Percentiles rank a stretch among this genome's conserved stretches.
Conservation (phyloP, 2,329 filamentous ascomycete genomes). For the Teratosphaeria gauchensis region DNA sequence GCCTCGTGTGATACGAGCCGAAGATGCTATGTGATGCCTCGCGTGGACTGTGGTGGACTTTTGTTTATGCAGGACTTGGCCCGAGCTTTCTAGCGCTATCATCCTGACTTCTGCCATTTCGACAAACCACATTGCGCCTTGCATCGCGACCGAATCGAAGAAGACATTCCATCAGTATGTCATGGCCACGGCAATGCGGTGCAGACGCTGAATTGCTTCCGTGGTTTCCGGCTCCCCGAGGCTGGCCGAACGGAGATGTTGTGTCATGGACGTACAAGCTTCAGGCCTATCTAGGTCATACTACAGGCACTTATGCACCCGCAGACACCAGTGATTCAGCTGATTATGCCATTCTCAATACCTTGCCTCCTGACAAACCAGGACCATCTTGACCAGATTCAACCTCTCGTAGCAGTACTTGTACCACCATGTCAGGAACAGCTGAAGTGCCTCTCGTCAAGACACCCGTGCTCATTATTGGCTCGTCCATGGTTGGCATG, state of each 20-base stretch:
- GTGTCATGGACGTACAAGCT: background rate
- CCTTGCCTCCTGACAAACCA: background rate
- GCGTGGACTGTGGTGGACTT: background rate
- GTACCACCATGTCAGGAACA: background rate
- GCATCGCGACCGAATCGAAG: background rate
- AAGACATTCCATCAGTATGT: background rate
- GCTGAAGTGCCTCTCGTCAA: background rate
- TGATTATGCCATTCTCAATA: background rate
- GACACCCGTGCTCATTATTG: conserved; percentile 14
- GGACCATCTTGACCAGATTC: background rate
- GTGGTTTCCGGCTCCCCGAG: background rate
- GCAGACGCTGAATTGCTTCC: background rate
- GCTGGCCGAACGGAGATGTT: background rate
- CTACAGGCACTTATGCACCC: background rate
- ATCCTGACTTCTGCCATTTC: background rate
- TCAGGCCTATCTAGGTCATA: background rate
- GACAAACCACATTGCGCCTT: background rate
- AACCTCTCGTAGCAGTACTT: background rate
- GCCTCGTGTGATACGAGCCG: too few relatives aligned
- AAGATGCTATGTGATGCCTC: too few relatives aligned
- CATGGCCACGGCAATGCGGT: background rate
- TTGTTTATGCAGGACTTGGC: background rate
- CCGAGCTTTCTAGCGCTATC: background rate
- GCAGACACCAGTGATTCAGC: background rate
- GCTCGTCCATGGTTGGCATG: conserved; percentile 15